Evolutionary conservation across 805 yeast species (phyloP).

Genomic region (Lipomyces lipofer): DNA sequence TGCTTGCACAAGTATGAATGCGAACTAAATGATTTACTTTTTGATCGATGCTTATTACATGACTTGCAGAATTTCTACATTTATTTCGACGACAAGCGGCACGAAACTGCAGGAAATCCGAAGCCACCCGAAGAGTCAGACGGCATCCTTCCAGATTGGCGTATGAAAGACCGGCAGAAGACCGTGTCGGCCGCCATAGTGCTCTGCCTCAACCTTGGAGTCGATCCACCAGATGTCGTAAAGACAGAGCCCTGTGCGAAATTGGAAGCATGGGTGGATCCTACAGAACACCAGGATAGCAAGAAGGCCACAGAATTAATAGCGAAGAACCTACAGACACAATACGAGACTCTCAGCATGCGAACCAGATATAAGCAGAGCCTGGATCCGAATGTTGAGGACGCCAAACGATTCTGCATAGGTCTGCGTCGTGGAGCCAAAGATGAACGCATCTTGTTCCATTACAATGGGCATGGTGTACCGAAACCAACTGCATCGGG

Average conservation of each 20-base stretch:
- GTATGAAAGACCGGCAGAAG: constrained; percentile 85
- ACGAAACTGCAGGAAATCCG: constrained; percentile 86
- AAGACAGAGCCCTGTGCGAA: constrained; percentile 92
- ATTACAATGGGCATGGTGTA: constrained; percentile 97
- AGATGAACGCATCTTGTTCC: constrained; percentile 89
- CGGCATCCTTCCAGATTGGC: constrained; percentile 76
- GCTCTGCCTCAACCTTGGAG: constrained; percentile 87
- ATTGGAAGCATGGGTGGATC: constrained; percentile 92
- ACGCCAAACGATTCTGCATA: constrained; percentile 86
- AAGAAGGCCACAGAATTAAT: constrained; percentile 89
- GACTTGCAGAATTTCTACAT: constrained; percentile 61
- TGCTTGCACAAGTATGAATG: constrained; percentile 46
- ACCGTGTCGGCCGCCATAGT: constrained; percentile 93
- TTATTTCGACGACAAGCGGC: constrained; percentile 89
- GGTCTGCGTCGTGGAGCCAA: constrained; percentile 86
- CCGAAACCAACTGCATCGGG: constrained; percentile 96
- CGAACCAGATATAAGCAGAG: constrained; percentile 88
- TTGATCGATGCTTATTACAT: neutral
- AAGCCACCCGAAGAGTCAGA: constrained; percentile 46
- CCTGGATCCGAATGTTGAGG: constrained; percentile 94
- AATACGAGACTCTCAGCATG: constrained; percentile 84
- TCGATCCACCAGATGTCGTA: constrained; percentile 94
- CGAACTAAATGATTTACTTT: no score
- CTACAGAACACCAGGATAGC: constrained; percentile 74
- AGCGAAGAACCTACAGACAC: constrained; percentile 82